Base-by-base conservation (phyloP, 2,329 filamentous ascomycete genomes). In the Trichophyton mentagrophytes region DNA sequence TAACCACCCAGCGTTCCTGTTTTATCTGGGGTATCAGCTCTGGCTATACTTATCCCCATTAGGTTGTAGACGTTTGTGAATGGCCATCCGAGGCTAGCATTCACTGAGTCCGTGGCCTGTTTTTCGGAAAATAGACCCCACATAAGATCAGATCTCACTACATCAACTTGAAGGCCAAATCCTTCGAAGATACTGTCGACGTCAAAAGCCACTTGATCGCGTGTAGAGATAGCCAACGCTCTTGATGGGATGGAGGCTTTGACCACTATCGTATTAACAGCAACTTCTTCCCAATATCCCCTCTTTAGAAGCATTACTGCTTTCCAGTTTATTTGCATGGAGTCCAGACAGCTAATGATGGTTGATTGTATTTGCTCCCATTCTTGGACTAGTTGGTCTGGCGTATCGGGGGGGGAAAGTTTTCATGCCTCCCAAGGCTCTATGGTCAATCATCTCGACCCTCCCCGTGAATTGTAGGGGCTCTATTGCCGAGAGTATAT, bases 271-370 rank as follows among this genome's bases (percentile, higher is more conserved):
- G 60, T 58, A 7, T 33, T 22, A 1, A 20, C 9, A 4, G 55
- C 22, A 33, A 33, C 42, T 6, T 59, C 42, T 20, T 58, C 55
- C 60, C 55, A 61, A 59, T 61, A 61, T 2, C 55, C 60, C 1
- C 42, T 40, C 4, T 53, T 61, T 13, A 25, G 55, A 22, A 53
- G 56, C 17, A 38, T 49, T 13, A 61, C 25, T 38, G 58, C 15
- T 7, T 17, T 58, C 60, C 60, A 61, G 38, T 49, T n/a, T 8
- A 44, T 33, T 3, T 51, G 8, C 5, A 38, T 6, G 3, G 33
- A 15, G 3, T 15, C 22, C 0, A 57, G 20, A 13, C 33, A 20
- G 22, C 5, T 1, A 20, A 44, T 46, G 15, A 57, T 36, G 6
- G 13, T 3, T 1, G 38, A 15, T 47, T 60, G 7, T 13, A 57